phyloP scores from a whole-genome alignment of 1,284 basidiomycete species.

The Malassezia arunalokei region DNA sequence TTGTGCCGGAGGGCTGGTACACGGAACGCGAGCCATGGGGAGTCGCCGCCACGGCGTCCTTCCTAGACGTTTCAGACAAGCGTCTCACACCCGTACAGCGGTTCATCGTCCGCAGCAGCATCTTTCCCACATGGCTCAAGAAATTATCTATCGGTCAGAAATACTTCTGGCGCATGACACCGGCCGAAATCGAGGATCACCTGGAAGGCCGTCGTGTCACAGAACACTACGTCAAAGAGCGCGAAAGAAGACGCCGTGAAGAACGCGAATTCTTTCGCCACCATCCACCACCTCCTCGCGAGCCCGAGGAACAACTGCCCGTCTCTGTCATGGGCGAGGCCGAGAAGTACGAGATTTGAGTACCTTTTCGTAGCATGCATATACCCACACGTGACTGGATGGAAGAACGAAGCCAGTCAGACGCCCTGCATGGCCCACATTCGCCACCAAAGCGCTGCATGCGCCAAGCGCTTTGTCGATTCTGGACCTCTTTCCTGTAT shows the following conservation, averaged over 20 bases:
- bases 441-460: background rate
- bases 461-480: conserved; percentile 1
- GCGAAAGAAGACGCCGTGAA: conserved; percentile 22
- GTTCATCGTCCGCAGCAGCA: conserved; percentile 3
- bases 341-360: background rate
- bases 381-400: conserved; percentile 1
- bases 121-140: conserved; percentile 39
- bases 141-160: conserved; percentile 31
- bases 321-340: background rate
- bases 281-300: background rate
- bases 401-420: background rate
- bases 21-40: conserved; percentile 42
- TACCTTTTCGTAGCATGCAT: background rate
- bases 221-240: conserved; percentile 19
- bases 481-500: background rate
- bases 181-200: conserved; percentile 35
- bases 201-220: conserved; percentile 36
- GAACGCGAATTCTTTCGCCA: conserved; percentile 19
- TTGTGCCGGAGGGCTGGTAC: conserved; percentile 55
- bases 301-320: background rate
- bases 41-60: conserved; percentile 15
- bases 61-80: conserved; percentile 16
- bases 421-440: background rate
- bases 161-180: conserved; percentile 40
- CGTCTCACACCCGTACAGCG: conserved; percentile 17